Percentiles rank a stretch among this genome's conserved stretches.
These are phyloP conservation scores for Perkinsus olseni DNA, from an alignment of 169 alveolate species.

Conservation along the genomic window DNA sequence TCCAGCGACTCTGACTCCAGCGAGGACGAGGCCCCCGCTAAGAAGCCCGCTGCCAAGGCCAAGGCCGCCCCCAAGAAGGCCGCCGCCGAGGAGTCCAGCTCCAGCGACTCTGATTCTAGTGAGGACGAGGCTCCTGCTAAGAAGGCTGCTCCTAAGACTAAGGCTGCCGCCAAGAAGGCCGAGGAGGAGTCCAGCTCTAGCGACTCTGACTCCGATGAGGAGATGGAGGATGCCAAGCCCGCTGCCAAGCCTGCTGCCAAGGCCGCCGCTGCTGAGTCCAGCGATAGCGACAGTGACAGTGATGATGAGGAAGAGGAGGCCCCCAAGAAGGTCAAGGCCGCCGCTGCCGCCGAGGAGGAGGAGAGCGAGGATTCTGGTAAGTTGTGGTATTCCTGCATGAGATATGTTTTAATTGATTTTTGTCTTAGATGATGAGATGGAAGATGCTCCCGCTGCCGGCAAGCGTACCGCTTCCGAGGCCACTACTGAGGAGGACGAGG, in stretches of 20 bases:
- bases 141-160: neutral
- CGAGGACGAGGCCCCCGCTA: neutral
- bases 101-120: neutral
- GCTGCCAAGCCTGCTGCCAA: neutral
- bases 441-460: neutral
- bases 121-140: neutral
- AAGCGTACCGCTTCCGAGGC: neutral
- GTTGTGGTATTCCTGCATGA: neutral
- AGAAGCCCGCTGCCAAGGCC: neutral
- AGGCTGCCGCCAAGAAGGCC: neutral
- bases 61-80: neutral
- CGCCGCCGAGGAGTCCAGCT: neutral
- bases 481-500: neutral
- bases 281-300: neutral
- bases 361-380: neutral
- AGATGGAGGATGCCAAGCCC: neutral
- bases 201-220: neutral
- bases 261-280: neutral
- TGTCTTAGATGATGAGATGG: neutral
- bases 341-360: neutral
- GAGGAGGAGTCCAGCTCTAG: neutral
- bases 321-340: conserved; percentile 3
- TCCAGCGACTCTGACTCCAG: neutral
- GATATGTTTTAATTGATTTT: neutral
- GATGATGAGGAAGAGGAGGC: neutral